These are phyloP conservation scores for Cryptosporidium viatorum DNA, from an alignment of 169 alveolate genomes.

Conservation along the genomic window DNA sequence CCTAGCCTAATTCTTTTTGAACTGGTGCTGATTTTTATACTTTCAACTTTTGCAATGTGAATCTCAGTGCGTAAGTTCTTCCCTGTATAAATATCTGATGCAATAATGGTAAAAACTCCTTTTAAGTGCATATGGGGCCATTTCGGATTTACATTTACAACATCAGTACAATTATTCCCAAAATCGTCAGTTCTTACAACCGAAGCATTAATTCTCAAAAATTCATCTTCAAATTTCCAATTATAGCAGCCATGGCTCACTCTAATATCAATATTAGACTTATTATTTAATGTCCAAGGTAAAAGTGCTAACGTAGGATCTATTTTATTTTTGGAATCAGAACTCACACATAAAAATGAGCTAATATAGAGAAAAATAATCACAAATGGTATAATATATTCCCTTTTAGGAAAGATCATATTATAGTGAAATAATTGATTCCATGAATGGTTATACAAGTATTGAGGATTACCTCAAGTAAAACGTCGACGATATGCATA, in stretches of 20 bases:
- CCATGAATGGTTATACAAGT: background rate
- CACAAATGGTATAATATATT: conserved; percentile 10
- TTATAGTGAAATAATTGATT: background rate
- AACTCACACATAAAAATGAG: conserved; percentile 52
- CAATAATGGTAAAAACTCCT: conserved; percentile 56
- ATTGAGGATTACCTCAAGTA: background rate
- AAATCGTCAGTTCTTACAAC: conserved; percentile 12
- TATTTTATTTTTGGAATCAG: conserved; percentile 20
- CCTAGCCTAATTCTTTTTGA: conserved; percentile 72
- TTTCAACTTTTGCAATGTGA: conserved; percentile 69
- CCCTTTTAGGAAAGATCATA: background rate
- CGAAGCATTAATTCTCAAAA: background rate
- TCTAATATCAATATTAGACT: conserved; percentile 37
- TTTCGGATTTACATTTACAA: conserved; percentile 6
- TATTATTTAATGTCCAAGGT: conserved; percentile 63
- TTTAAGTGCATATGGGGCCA: conserved; percentile 33
- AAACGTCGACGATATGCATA: background rate
- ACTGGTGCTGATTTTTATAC: conserved; percentile 57
- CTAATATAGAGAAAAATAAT: background rate
- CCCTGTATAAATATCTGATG: conserved; percentile 39
- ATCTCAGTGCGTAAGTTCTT: conserved; percentile 58
- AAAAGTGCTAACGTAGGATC: conserved; percentile 61
- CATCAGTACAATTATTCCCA: conserved; percentile 56
- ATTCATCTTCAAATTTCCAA: conserved; percentile 51
- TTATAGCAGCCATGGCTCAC: conserved; percentile 33